Percentiles rank a stretch among this genome's conserved stretches.
phyloP scores from a whole-genome alignment of 2,329 filamentous ascomycete genomes.

The Calonectria hongkongensis region DNA sequence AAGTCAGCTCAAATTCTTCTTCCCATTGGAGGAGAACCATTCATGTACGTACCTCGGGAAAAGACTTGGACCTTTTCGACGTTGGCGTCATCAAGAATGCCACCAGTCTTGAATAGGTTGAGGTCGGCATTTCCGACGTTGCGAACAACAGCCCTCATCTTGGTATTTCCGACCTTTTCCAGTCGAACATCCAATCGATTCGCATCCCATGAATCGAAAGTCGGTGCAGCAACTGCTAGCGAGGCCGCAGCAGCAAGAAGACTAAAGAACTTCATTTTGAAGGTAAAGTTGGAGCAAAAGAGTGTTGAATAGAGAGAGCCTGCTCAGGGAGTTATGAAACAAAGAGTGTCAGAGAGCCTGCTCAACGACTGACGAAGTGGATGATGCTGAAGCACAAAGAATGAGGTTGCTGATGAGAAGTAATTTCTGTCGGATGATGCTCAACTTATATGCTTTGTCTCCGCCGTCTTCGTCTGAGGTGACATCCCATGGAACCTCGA shows the following conservation, averaged over 20 bases:
- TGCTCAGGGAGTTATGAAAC: background rate
- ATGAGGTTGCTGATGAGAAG: background rate
- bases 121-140: constrained; percentile 6
- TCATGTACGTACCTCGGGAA: background rate
- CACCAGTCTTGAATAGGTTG: constrained; percentile 5
- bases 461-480: background rate
- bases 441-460: background rate
- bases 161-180: constrained; percentile 2
- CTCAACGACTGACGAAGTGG: constrained; percentile 5
- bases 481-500: background rate
- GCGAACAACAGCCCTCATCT: constrained; percentile 13
- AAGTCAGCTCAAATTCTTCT: background rate
- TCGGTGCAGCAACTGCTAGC: background rate
- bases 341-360: constrained; percentile 19
- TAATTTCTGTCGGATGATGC: background rate
- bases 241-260: background rate
- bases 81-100: constrained; percentile 6
- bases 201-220: background rate
- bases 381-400: background rate
- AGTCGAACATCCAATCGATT: constrained; percentile 1
- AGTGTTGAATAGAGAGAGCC: background rate
- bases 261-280: constrained; percentile 11
- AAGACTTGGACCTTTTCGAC: constrained; percentile 19
- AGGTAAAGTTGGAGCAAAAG: background rate
- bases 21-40: background rate